A percentile compares a stretch with the other conserved stretches of the same genome.
These are phyloP conservation scores for Sphagnum magellanicum DNA, from an alignment of 228 moss, liverwort and hornwort species.

Conservation along the genomic window DNA sequence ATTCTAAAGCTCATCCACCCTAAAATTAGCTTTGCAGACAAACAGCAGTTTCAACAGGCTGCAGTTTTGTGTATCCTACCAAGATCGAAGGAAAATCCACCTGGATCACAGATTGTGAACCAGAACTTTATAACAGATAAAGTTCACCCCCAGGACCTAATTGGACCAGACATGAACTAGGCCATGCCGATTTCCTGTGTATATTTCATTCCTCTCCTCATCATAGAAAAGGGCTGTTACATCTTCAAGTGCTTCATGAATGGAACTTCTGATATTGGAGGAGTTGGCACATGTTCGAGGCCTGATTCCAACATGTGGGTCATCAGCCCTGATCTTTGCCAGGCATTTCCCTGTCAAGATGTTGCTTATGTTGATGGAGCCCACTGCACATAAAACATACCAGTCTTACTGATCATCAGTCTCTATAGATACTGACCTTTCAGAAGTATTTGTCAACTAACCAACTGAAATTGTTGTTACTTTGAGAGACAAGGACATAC, in stretches of 20 bases:
- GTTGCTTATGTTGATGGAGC: conserved; percentile 98
- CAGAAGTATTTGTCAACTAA: too few species aligned
- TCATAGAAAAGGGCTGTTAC: conserved; percentile 95
- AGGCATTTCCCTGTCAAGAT: conserved; percentile 94
- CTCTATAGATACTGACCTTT: too few species aligned
- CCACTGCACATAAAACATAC: conserved; percentile 36
- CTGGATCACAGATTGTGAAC: too few species aligned
- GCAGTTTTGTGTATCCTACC: too few species aligned
- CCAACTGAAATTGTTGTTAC: too few species aligned
- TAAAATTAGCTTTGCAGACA: too few species aligned
- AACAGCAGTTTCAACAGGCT: too few species aligned
- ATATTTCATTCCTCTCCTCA: conserved; percentile 94
- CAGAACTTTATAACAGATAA: too few species aligned
- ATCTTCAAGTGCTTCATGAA: conserved; percentile 93
- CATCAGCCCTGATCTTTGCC: conserved; percentile 91
- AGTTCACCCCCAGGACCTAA: conserved; percentile 14
- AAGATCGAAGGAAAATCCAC: too few species aligned
- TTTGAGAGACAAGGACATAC: conserved; percentile 9
- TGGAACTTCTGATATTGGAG: conserved; percentile 68
- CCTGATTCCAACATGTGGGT: conserved; percentile 67
- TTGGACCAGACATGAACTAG: conserved; percentile 97
- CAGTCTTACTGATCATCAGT: too few species aligned
- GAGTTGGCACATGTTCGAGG: conserved; percentile 72
- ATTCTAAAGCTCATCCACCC: too few species aligned
- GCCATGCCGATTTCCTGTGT: conserved; percentile 90